These are phyloP conservation scores for Scenedesmus sp. DNA, from an alignment of 163 green algal genomes.

Conservation along the genomic window DNA sequence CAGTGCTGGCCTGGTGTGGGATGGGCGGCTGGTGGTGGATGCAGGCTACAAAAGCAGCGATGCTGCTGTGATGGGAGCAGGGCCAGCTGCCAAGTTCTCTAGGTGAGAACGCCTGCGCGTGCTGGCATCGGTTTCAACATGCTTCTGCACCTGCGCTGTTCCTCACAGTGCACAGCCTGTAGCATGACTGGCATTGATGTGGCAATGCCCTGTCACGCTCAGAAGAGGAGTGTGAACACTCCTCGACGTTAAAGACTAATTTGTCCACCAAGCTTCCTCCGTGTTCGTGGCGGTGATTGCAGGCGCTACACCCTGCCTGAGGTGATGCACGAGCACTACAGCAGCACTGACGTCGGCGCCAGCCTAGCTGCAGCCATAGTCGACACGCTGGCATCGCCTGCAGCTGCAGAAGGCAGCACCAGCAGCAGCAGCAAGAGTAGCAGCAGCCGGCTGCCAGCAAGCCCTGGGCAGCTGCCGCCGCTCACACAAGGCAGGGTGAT, in stretches of 20 bases:
- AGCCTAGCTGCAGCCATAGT: constrained; percentile 53
- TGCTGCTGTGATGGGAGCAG: constrained; percentile 68
- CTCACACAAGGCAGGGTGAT: constrained; percentile 24
- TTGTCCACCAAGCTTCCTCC: background rate
- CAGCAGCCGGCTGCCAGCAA: background rate
- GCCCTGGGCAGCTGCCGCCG: background rate
- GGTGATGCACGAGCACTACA: constrained; percentile 68
- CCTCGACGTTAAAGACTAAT: background rate
- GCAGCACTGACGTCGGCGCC: constrained; percentile 64
- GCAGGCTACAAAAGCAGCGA: constrained; percentile 69
- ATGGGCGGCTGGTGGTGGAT: constrained; percentile 80
- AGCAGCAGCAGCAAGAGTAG: constrained; percentile 21
- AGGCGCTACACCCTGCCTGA: constrained; percentile 40
- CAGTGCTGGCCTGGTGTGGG: constrained; percentile 69
- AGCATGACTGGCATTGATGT: background rate
- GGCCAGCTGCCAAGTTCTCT: constrained; percentile 72
- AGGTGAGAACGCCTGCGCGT: constrained; percentile 2
- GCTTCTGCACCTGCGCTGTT: background rate
- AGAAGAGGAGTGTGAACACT: background rate
- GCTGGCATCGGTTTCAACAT: background rate
- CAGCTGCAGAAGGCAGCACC: background rate
- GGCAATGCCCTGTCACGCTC: background rate
- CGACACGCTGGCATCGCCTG: background rate
- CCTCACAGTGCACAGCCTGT: background rate
- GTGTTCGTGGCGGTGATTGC: background rate